Conservation (phyloP, 345 rosid genomes). For the Euclidium syriacum region DNA sequence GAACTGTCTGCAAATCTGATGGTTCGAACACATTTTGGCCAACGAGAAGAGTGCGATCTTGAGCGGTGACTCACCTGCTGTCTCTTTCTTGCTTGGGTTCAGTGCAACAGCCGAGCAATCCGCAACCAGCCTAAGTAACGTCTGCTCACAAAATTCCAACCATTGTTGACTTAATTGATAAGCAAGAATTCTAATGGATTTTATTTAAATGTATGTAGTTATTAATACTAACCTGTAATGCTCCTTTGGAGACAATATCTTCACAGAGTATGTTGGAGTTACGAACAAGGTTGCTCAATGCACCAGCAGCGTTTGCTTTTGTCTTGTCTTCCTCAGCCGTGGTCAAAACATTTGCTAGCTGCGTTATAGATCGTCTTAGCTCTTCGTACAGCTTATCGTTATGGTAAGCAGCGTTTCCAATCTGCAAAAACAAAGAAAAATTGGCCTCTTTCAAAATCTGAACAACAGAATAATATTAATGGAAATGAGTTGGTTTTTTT, state of each 20-base stretch:
- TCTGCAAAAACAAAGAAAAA: conserved; percentile 36
- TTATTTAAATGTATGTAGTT: not conserved
- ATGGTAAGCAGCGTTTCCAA: conserved; percentile 95
- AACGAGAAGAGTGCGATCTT: conserved; percentile 89
- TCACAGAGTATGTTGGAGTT: conserved; percentile 86
- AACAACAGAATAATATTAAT: not conserved
- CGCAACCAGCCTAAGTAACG: conserved; percentile 62
- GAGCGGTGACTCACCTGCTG: conserved; percentile 73
- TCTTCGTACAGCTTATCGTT: conserved; percentile 77
- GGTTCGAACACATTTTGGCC: conserved; percentile 82
- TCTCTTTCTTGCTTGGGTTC: conserved; percentile 66
- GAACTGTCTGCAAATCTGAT: conserved; percentile 66
- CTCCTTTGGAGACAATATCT: conserved; percentile 86
- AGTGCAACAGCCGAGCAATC: conserved; percentile 70
- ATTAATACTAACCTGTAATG: conserved; percentile 66
- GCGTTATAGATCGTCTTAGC: conserved; percentile 81
- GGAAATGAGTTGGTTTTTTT: not conserved
- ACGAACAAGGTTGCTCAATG: conserved; percentile 92
- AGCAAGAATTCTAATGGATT: not conserved
- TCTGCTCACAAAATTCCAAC: conserved; percentile 38
- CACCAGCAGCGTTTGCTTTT: conserved; percentile 97
- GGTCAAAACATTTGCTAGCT: conserved; percentile 62
- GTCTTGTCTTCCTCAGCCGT: conserved; percentile 93
- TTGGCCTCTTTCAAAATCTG: not conserved
- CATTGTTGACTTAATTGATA: not conserved